Base-by-base conservation (phyloP, 2,329 filamentous ascomycete species). In the Cercospora sp. region DNA sequence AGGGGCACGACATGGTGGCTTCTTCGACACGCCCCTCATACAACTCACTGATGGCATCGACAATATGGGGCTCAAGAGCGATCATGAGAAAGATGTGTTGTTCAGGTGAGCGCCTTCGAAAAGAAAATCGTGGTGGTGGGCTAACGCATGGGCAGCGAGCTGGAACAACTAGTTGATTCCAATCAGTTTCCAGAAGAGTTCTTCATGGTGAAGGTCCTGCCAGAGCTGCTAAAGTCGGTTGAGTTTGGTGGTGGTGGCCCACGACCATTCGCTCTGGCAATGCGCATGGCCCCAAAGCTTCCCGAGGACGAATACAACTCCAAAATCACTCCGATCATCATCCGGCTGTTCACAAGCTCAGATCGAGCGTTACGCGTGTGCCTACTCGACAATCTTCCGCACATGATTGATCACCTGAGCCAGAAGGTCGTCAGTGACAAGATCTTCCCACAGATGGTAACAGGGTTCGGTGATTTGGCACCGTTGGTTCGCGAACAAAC, bases 141-240 rank as follows among this genome's bases (percentile, higher is more conserved):
- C 30, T 18, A 18, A 20, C n/a, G n/a, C 1, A 30, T n/a, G 42
- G 51, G 73, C 70, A 86, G 84, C 72, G 92, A 97, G 75, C 86
- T 99, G 5, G 93, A 97, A 72, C 86, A 91, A 68, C 85, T 97
- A 5, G 75, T 76, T 18, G 76, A 78, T 55, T 91, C 93, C 0
- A 93, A 97, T 73, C 94, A 99, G 79, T 97, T 98, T 69, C 95
- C 95, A 0, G 94, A 97, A 77, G 95, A 98, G 68, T 99, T 97
- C 79, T 97, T 98, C 84, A 97, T 96, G 78, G 91, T 97, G 86
- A 99, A 98, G 77, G 89, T 99, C 3, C 84, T 99, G 8, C 95
- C 95, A 0, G 95, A 99, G 77, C 83, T 99, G 31, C 85, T 99
- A n/a, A 99, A 98, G 78, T 97, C 94, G 0, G 93, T 98, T n/a